These are phyloP conservation scores for Paramecium biaurelia DNA, from an alignment of 73 alveolate genomes.

Conservation along the genomic window DNA sequence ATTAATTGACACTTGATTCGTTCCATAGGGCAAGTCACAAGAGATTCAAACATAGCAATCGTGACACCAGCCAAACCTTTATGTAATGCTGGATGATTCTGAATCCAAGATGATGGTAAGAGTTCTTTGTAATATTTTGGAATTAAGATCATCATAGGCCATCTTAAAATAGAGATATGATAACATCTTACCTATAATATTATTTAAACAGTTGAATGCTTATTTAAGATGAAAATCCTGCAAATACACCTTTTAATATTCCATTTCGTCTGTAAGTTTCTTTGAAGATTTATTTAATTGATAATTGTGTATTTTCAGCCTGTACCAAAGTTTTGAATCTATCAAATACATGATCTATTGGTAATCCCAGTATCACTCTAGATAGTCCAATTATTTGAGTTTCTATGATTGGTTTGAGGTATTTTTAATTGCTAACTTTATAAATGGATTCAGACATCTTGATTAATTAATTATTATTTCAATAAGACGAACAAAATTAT, in stretches of 20 bases:
- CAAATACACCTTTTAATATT: background rate
- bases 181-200: no score
- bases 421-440: background rate
- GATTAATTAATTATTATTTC: background rate
- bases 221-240: background rate
- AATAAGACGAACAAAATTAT: no score
- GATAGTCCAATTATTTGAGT: background rate
- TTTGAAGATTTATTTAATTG: background rate
- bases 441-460: background rate
- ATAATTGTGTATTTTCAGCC: background rate
- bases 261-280: background rate
- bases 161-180: no score
- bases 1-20: no score
- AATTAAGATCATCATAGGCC: no score
- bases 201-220: background rate
- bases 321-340: constrained; percentile 13
- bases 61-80: no score
- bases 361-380: constrained; percentile 1
- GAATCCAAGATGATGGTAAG: no score
- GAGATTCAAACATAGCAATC: no score
- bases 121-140: no score
- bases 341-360: no score
- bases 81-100: no score
- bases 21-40: no score
- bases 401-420: background rate